Percentiles rank a stretch among this genome's conserved stretches.
Evolutionary conservation across 257 asterid genomes (phyloP).

Genomic region (Solanum pimpinellifolium): DNA sequence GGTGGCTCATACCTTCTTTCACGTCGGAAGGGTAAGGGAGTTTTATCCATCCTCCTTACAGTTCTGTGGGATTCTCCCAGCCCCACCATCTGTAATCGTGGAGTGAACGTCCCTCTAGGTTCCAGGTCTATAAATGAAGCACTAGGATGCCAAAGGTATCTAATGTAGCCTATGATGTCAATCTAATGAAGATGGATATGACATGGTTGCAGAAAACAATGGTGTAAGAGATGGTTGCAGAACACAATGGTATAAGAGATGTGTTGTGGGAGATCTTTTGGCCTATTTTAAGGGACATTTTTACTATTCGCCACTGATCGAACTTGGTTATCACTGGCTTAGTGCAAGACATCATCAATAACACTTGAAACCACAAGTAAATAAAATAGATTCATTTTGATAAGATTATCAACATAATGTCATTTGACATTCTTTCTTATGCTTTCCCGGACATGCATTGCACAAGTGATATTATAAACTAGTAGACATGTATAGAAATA

Average conservation of each 20-base stretch:
- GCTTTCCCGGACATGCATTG: neutral
- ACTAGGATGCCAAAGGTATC: neutral
- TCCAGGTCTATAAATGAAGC: neutral
- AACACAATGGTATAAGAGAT: neutral
- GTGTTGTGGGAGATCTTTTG: neutral
- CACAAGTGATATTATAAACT: neutral
- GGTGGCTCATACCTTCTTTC: neutral
- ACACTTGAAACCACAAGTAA: neutral
- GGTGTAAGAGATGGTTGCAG: too few relatives aligned
- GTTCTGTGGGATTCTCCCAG: accelerated
- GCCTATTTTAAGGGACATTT: neutral
- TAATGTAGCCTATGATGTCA: too few relatives aligned
- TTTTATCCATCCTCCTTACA: neutral
- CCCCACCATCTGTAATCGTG: neutral
- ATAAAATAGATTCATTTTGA: too few relatives aligned
- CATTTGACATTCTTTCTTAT: too few relatives aligned
- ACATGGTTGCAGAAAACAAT: neutral
- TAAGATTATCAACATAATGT: neutral
- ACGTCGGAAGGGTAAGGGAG: neutral
- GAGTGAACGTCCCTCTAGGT: neutral
- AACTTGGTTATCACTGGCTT: too few relatives aligned
- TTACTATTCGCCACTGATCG: neutral
- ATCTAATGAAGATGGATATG: neutral
- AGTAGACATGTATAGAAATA: neutral
- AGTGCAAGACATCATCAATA: neutral